Percentiles rank a stretch among this genome's conserved stretches.
Conservation (phyloP, 2,329 filamentous ascomycete genomes). For the Cyanodermella asteris region DNA sequence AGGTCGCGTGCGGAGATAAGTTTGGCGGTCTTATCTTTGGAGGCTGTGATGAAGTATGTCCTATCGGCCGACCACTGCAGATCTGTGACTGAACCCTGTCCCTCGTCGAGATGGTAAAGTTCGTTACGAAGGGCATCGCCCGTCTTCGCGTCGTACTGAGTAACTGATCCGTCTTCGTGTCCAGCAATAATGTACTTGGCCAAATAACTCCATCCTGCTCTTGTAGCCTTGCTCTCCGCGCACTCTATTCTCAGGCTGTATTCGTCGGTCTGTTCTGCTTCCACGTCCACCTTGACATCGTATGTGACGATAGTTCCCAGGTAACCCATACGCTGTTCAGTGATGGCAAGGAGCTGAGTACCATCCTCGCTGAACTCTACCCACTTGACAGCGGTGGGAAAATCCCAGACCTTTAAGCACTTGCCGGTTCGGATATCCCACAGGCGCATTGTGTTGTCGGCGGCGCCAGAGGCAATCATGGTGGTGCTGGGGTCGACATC, state of each 20-base stretch:
- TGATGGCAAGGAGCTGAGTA: conserved; percentile 72
- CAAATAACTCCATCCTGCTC: conserved; percentile 89
- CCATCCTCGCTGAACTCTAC: conserved; percentile 96
- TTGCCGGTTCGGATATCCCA: conserved; percentile 92
- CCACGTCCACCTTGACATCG: conserved; percentile 64
- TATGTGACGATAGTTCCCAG: conserved; percentile 84
- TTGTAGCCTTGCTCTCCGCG: conserved; percentile 89
- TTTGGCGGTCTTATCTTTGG: conserved; percentile 94
- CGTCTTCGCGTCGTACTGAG: conserved; percentile 75
- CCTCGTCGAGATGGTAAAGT: conserved; percentile 63
- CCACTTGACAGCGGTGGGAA: conserved; percentile 88
- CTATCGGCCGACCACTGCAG: conserved; percentile 86
- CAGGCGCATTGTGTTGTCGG: conserved; percentile 92
- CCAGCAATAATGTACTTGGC: conserved; percentile 92
- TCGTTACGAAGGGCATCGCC: conserved; percentile 61
- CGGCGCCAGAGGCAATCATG: conserved; percentile 82
- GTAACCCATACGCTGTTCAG: conserved; percentile 95
- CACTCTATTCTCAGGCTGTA: conserved; percentile 71
- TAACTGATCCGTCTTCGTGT: conserved; percentile 88
- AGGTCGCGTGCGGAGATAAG: conserved; percentile 72
- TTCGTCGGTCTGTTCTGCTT: conserved; percentile 69
- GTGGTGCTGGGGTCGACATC: conserved; percentile 84
- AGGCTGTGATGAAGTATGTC: conserved; percentile 95
- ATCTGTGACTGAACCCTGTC: conserved; percentile 65
- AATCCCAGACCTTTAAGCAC: conserved; percentile 93